A percentile compares a stretch with the other conserved stretches of the same genome.
These are phyloP conservation scores for Penicillium paxilli DNA, from an alignment of 495 filamentous ascomycete species.

Conservation along the genomic window DNA sequence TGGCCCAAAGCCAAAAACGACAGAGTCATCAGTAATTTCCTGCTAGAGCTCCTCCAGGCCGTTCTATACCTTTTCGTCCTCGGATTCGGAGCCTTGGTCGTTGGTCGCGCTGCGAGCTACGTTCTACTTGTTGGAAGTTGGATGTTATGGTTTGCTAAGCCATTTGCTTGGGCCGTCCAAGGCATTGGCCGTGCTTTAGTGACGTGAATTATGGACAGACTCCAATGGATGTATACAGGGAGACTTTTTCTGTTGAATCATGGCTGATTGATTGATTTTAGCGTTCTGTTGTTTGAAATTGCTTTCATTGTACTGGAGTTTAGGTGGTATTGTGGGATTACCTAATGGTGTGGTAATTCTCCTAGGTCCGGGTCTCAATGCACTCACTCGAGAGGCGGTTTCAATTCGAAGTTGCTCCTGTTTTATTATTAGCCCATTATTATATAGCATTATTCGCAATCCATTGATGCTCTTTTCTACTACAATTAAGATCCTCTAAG, in stretches of 20 bases:
- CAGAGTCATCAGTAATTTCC: slow-evolving; percentile 29
- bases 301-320: background rate
- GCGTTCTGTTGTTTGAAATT: background rate
- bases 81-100: slow-evolving; percentile 31
- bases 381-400: background rate
- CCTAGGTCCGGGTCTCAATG: too few species aligned
- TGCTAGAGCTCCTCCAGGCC: slow-evolving; percentile 37
- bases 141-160: slow-evolving; percentile 44
- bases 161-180: slow-evolving; percentile 39
- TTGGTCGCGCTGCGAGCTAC: slow-evolving; percentile 35
- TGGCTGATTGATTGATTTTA: background rate
- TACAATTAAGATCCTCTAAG: background rate
- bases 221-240: background rate
- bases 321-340: background rate
- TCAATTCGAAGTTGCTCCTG: background rate
- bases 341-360: background rate
- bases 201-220: background rate
- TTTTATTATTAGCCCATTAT: background rate
- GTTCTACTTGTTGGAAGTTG: slow-evolving; percentile 39
- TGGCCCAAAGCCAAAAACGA: slow-evolving; percentile 34
- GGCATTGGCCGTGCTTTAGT: slow-evolving; percentile 28
- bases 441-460: background rate
- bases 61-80: slow-evolving; percentile 38
- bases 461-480: background rate
- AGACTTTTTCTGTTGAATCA: too few species aligned